These are phyloP conservation scores for Tilletia walkeri DNA, from an alignment of 1,284 basidiomycete species.

Conservation along the genomic window DNA sequence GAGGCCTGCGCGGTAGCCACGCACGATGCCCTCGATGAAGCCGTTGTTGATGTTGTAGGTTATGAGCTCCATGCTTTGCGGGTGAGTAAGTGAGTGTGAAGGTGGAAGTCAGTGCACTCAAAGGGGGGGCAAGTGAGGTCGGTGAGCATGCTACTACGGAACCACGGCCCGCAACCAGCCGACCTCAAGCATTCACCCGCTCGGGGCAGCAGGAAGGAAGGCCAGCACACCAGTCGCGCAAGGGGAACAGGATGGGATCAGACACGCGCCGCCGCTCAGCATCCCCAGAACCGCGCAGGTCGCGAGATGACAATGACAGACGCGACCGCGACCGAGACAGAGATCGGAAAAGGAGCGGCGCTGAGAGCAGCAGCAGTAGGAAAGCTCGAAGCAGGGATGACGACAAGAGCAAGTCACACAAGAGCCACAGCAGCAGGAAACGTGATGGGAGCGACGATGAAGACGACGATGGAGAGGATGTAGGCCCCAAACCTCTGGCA, in stretches of 20 bases:
- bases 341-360: not conserved
- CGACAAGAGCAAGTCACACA: not conserved
- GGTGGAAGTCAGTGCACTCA: too few relatives aligned
- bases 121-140: too few relatives aligned
- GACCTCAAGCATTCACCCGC: too few relatives aligned
- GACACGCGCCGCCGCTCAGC: conserved; percentile 6
- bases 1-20: conserved; percentile 91
- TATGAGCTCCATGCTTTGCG: conserved; percentile 43
- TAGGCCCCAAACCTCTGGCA: not conserved
- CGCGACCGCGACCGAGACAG: not conserved
- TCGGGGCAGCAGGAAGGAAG: too few relatives aligned
- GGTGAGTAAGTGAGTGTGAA: too few relatives aligned
- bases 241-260: not conserved
- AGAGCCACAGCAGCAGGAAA: not conserved
- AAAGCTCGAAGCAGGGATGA: not conserved
- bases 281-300: conserved; percentile 3
- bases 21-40: conserved; percentile 72
- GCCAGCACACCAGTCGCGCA: too few relatives aligned
- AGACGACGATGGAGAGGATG: not conserved
- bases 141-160: too few relatives aligned
- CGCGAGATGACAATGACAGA: not conserved
- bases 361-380: not conserved
- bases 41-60: conserved; percentile 52
- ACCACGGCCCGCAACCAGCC: too few relatives aligned
- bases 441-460: not conserved